Evolutionary conservation across 2,329 filamentous ascomycete genomes (phyloP).

Genomic region (Penicillium digitatum): DNA sequence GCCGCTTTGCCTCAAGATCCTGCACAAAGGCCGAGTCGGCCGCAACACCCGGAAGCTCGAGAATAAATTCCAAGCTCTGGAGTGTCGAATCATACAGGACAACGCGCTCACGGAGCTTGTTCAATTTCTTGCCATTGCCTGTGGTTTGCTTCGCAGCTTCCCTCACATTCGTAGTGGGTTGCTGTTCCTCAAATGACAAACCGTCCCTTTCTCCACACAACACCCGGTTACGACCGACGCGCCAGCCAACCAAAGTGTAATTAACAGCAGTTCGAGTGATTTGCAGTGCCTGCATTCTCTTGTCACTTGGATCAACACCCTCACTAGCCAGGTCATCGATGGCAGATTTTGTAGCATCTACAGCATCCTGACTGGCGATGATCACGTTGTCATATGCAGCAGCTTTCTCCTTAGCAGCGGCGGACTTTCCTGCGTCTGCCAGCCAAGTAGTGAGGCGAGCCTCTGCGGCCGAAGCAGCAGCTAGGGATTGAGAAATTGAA

Average conservation of each 20-base stretch:
- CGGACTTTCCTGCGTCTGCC: constrained; percentile 38
- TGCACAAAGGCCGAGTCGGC: constrained; percentile 71
- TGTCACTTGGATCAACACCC: constrained; percentile 76
- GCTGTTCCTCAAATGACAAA: constrained; percentile 51
- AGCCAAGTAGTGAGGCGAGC: constrained; percentile 49
- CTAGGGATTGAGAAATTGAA: constrained; percentile 80
- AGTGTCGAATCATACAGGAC: constrained; percentile 88
- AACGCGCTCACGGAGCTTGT: constrained; percentile 76
- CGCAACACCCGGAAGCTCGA: constrained; percentile 83
- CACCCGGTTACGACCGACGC: constrained; percentile 86
- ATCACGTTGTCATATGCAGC: constrained; percentile 88
- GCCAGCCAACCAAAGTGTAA: constrained; percentile 90
- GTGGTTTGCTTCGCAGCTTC: constrained; percentile 55
- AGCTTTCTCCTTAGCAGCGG: constrained; percentile 60
- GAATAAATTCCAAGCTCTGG: constrained; percentile 85
- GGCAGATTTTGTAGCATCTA: constrained; percentile 86
- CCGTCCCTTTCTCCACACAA: constrained; percentile 82
- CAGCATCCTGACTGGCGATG: constrained; percentile 84
- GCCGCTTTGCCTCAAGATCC: constrained; percentile 71
- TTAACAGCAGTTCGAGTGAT: constrained; percentile 91
- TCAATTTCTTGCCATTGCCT: constrained; percentile 69
- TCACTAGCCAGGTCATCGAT: constrained; percentile 87
- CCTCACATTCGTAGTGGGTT: constrained; percentile 52
- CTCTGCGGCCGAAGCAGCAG: constrained; percentile 59
- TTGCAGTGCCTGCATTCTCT: constrained; percentile 85